A percentile compares a stretch with the other conserved stretches of the same genome.
phyloP scores from a whole-genome alignment of 805 yeast species.

The Torulaspora maleeae region DNA sequence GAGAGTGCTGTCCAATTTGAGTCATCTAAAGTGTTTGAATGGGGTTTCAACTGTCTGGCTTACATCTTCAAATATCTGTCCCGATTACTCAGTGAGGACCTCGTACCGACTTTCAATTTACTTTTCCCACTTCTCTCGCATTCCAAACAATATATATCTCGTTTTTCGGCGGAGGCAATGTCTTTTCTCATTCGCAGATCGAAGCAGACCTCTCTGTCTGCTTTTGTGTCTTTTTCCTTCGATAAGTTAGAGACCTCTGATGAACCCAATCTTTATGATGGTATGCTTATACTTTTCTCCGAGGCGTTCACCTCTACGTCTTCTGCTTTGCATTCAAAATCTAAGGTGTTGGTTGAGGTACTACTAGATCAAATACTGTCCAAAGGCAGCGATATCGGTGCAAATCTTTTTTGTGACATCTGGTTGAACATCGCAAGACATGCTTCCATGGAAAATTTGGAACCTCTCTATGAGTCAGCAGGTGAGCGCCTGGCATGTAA shows the following conservation, averaged over 20 bases:
- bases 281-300: conserved; percentile 58
- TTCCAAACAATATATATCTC: conserved; percentile 59
- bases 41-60: conserved; percentile 80
- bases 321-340: conserved; percentile 70
- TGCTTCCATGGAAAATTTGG: conserved; percentile 47
- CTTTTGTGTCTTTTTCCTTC: conserved; percentile 45
- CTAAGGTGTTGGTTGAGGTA: conserved; percentile 46
- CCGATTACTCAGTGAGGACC: conserved; percentile 53
- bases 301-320: conserved; percentile 72
- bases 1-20: conserved; percentile 44
- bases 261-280: conserved; percentile 47
- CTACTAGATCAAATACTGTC: conserved; percentile 37
- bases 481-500: conserved; percentile 22
- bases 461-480: conserved; percentile 40
- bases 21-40: conserved; percentile 64
- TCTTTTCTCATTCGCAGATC: conserved; percentile 78
- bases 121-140: conserved; percentile 59
- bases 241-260: conserved; percentile 32
- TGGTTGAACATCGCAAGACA: conserved; percentile 50
- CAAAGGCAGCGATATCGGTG: conserved; percentile 11
- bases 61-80: conserved; percentile 85
- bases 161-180: conserved; percentile 87
- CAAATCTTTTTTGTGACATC: conserved; percentile 54
- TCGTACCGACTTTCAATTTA: conserved; percentile 62
- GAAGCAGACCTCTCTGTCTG: conserved; percentile 42